These are phyloP conservation scores for Xylariaceae sp. DNA, from an alignment of 2,329 filamentous ascomycete species.

Conservation along the genomic window DNA sequence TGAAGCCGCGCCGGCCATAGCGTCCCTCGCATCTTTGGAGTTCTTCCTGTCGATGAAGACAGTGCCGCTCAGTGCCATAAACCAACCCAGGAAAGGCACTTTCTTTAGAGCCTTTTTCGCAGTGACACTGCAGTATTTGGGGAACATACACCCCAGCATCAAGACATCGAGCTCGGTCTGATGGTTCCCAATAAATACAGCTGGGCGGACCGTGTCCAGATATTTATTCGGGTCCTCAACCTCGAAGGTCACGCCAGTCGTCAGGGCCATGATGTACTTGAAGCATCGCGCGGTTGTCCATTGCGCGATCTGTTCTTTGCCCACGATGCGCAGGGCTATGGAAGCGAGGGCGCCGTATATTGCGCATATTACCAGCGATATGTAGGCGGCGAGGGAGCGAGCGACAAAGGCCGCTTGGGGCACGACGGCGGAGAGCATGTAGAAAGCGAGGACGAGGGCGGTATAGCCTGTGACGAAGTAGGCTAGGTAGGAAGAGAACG, in stretches of 20 bases:
- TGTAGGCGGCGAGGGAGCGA: conserved; percentile 63
- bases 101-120: conserved; percentile 81
- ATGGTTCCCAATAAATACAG: conserved; percentile 91
- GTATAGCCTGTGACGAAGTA: conserved; percentile 51
- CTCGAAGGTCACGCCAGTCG: conserved; percentile 75
- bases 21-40: conserved; percentile 73
- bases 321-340: conserved; percentile 64
- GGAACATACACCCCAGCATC: conserved; percentile 85
- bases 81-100: conserved; percentile 87
- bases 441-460: conserved; percentile 53
- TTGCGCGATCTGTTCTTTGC: conserved; percentile 74
- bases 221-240: conserved; percentile 64
- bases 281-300: conserved; percentile 79
- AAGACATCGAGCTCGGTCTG: conserved; percentile 94
- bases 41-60: conserved; percentile 96
- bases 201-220: conserved; percentile 66
- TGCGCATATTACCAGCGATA: conserved; percentile 57
- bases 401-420: conserved; percentile 64
- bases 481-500: conserved; percentile 24
- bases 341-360: conserved; percentile 74
- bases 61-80: conserved; percentile 81
- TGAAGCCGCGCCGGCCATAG: conserved; percentile 76
- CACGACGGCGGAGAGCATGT: conserved; percentile 55
- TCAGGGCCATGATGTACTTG: conserved; percentile 70
- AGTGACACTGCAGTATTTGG: conserved; percentile 86